These are phyloP conservation scores for Populus alba DNA, from an alignment of 345 rosid genomes.

Conservation along the genomic window DNA sequence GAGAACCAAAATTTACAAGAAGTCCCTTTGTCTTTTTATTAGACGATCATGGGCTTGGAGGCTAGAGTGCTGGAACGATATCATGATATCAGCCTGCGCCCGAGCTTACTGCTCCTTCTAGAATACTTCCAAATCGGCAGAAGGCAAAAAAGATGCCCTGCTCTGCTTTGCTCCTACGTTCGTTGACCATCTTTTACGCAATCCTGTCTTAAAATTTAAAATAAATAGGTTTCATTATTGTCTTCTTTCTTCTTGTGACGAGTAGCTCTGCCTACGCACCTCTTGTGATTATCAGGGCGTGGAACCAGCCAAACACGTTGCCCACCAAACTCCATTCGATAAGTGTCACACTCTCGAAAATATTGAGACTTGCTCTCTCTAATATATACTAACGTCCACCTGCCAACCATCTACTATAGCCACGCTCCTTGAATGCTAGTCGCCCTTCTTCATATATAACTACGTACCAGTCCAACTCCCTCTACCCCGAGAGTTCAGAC, in stretches of 20 bases:
- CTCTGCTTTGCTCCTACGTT: no score
- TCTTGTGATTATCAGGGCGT: background rate
- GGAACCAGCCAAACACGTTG: background rate
- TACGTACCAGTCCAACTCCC: background rate
- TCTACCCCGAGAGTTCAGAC: background rate
- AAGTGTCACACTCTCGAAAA: background rate
- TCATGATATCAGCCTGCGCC: no score
- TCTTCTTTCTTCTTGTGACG: background rate
- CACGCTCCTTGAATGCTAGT: slow-evolving; percentile 22
- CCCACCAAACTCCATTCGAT: background rate
- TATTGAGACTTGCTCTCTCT: no score
- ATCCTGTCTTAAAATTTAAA: no score
- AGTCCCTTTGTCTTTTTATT: no score
- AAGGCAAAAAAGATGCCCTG: no score
- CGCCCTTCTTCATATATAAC: background rate
- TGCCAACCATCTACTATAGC: slow-evolving; percentile 10
- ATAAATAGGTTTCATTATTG: background rate
- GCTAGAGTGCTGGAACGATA: no score
- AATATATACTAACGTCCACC: slow-evolving; percentile 1
- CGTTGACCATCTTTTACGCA: no score
- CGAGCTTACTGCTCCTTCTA: no score
- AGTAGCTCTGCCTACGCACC: background rate
- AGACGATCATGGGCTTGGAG: no score
- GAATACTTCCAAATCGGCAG: no score
- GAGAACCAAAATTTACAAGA: no score